Conservation (phyloP, 164 flowering plant species). For the Stephania cephalantha region DNA sequence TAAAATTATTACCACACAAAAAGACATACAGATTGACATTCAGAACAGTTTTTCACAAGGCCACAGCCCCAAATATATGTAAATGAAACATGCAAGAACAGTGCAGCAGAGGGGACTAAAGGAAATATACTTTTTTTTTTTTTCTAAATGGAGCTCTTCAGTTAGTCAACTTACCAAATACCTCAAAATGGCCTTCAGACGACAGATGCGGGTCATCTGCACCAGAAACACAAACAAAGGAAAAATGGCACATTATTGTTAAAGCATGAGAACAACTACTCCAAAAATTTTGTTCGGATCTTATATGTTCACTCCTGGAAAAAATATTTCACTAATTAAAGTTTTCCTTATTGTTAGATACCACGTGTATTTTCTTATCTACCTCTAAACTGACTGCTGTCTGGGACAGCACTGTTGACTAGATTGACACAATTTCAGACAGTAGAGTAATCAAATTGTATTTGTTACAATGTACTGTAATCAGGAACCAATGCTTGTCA, state of each 20-base stretch:
- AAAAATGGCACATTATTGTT: too few species aligned
- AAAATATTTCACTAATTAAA: background rate
- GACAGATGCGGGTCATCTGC: conserved; percentile 48
- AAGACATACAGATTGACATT: background rate
- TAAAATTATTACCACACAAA: background rate
- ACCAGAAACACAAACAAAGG: background rate
- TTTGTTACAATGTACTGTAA: background rate
- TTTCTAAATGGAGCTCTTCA: background rate
- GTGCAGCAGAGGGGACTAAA: background rate
- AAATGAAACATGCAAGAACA: background rate
- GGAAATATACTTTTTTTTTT: background rate
- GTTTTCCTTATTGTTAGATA: background rate
- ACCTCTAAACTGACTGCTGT: background rate
- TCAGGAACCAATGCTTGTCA: background rate
- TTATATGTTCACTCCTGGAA: background rate
- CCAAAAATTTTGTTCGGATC: background rate
- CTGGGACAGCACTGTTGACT: background rate
- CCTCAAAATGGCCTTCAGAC: conserved; percentile 48
- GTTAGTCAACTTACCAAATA: conserved; percentile 48
- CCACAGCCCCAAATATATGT: background rate
- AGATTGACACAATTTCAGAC: background rate
- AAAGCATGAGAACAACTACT: too few species aligned
- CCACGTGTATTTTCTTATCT: background rate
- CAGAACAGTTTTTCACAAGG: background rate
- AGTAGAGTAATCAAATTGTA: background rate